Evolutionary conservation across 495 filamentous ascomycete genomes (phyloP), one percentile per base, ranked within the genome.

Genomic region (Penicillium silybi): DNA sequence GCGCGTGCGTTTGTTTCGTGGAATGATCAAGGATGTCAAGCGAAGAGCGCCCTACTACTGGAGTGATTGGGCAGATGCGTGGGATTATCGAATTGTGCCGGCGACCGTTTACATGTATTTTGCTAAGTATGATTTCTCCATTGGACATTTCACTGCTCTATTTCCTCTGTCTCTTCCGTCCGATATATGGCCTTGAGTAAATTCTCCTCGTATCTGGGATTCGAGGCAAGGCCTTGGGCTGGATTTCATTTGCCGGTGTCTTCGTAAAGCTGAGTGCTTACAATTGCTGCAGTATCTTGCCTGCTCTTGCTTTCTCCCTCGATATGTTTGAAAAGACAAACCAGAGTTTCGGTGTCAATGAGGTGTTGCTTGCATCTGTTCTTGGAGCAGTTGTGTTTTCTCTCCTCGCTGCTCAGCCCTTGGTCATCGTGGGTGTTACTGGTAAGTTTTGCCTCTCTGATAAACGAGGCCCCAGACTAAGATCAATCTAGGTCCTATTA

Each of bases 401-500:
- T 6, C 55, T 92, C 13, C 73, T 88, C 39, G 85, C 88, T 2
- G 87, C 86, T 25, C 89, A 93, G 65, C 89, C 89, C 26, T 63
- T 93, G 58, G 85, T 88, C 18, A 95, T 95, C 70, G 90, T 96
- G 19, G 90, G 90, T 34, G 88, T 95, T n/a, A 92, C 89, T 39
- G 89, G 82, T 83, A 56, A 52, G 73, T 65, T 5, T 41, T 2
- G 2, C 29, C 18, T 23, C 10, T 54, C 15, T 41, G 19, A 4
- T 15, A 22, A 11, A 1, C 5, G 2, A 26, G 18, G 4, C 4
- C 17, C 29, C 16, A 26, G 34, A 37, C 46, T 63, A 10, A 62
- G 13, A 48, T 26, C 9, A n/a, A 27, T 23, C n/a, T 56, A 79
- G 81, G 88, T 32, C 88, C 88, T 13, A 92, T 92, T 53, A 90